Base-by-base conservation (phyloP, 2,329 filamentous ascomycete species). In the Colletotrichum liriopes region DNA sequence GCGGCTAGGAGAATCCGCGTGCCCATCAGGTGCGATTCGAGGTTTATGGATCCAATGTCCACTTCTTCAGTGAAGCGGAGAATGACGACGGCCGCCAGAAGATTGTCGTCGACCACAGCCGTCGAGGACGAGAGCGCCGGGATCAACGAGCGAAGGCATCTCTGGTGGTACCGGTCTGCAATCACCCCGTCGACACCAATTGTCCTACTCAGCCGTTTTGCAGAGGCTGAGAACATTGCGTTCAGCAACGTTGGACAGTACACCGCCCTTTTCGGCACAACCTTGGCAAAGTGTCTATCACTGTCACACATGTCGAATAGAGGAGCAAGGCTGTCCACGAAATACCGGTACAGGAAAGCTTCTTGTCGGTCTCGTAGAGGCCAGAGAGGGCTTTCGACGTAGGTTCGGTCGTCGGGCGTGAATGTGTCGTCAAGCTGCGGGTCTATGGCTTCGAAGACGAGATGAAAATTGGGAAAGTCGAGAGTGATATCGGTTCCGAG, bases 11-110 rank as follows among this genome's bases (percentile, higher is more conserved):
- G 78, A 1, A 79, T 75, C 26, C 77, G 71, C 1, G 77, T 80
- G 2, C 78, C 78, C 39, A 79, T 73, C 20, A 80, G 77, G 52
- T 80, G 78, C 0, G 74, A 79, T 16, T 80, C 78, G 26, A 65
- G 70, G n/a, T 52, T 41, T 23, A 64, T 64, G 12, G 70, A 51
- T 12, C 65, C 63, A 18, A 61, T 67, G 51, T 74, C 70, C 2
- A 80, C 67, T 37, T 80, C 78, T 60, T 80, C 78, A 72, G 78
- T 77, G 9, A 75, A 79, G 2, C 78, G 78, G 8, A 80, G 77
- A 26, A 80, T 77, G 12, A 80, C 77, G 23, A 80, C 78, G 2
- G 77, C 78, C 0, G 78, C 76, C 6, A 79, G 45, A 7, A 80
- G 67, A 18, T 80, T 80, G 35, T 80, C 78, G 59, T 80, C 78